Base-by-base conservation (phyloP, 768 basidiomycete species). In the Mycena galopus region DNA sequence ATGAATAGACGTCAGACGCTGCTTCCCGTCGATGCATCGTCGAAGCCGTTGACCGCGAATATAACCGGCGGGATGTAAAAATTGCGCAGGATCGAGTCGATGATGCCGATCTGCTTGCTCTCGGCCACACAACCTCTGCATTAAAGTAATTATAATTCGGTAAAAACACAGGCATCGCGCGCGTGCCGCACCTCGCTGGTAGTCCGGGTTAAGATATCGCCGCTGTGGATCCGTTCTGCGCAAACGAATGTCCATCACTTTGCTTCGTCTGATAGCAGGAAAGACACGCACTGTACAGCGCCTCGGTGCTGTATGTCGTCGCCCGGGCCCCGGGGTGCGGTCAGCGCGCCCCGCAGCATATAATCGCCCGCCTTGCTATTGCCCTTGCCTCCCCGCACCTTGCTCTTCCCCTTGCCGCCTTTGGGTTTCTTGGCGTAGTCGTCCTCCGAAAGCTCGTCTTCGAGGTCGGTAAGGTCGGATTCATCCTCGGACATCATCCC, bases 91-190 rank as follows among this genome's bases (percentile, higher is more conserved):
- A 95, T 53, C 51, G 92, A 93, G 79, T 95, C 94, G 44, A 96
- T 90, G 32, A 96, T 85, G 0, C 89, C 89, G 25, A 91, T 88
- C 79, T 94, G 93, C 79, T 95, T 94, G 3, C 84, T 75, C 71
- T 93, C 92, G 92, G 85, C 94, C 94, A 96, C 0, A 96, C 94
- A 42, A 95, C n/a, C n/a, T n/a, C n/a, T n/a, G n/a, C n/a, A n/a
- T n/a, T n/a, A n/a, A n/a, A n/a, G n/a, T n/a, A n/a, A n/a, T n/a
- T n/a, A n/a, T n/a, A n/a, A n/a, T n/a, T n/a, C n/a, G n/a, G n/a
- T n/a, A n/a, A n/a, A n/a, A n/a, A n/a, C n/a, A n/a, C n/a, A n/a
- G n/a, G n/a, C n/a, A n/a, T n/a, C n/a, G n/a, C n/a, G n/a, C n/a
- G 89, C 56, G 91, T 94, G n/a, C 5, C 79, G 19, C 62, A 91